Base-by-base conservation (phyloP, 2,329 filamentous ascomycete genomes). In the Colletotrichum trifolii region DNA sequence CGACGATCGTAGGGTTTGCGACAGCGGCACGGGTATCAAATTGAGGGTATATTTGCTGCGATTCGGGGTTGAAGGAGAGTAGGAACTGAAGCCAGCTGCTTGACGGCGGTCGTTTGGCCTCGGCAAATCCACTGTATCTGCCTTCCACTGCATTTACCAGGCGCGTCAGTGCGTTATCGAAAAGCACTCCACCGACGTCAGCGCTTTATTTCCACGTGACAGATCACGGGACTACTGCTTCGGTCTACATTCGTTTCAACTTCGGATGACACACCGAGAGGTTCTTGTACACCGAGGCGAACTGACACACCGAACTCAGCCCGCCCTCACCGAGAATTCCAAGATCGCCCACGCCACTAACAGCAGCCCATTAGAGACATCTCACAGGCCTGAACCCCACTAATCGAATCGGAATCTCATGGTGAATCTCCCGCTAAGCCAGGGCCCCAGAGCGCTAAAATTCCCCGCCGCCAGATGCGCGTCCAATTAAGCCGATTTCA, bases 401-500 rank as follows among this genome's bases (percentile, higher is more conserved):
- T n/a, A n/a, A n/a, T 34, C 11, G 45, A 45, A 39, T 35, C 35
- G 36, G 35, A 15, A 48, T 46, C 47, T 53, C 39, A 42, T 2
- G 11, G 15, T 38, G 25, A 17, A 8, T 17, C 17, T 42, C 39
- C 42, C 49, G 48, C 63, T 58, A 58, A 58, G 38, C 60, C 64
- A 53, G 45, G 43, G 15, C 54, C 43, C 54, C 10, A 60, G 54
- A 40, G 59, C 64, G 64, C 64, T 66, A 66, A 46, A 60, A 45
- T 49, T 36, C 57, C 15, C 40, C 42, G 38, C 40, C 42, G 38
- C 54, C 54, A 43, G 52, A 63, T 66, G 63, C 53, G 53, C 47
- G 53, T 63, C 40, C 63, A 62, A 59, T 64, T 66, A 54, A 60
- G n/a, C 58, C 66, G 66, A 67, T 67, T 62, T 48, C 53, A 58